Conservation (phyloP, 306 rosid species). For the Vigna nakashimae region DNA sequence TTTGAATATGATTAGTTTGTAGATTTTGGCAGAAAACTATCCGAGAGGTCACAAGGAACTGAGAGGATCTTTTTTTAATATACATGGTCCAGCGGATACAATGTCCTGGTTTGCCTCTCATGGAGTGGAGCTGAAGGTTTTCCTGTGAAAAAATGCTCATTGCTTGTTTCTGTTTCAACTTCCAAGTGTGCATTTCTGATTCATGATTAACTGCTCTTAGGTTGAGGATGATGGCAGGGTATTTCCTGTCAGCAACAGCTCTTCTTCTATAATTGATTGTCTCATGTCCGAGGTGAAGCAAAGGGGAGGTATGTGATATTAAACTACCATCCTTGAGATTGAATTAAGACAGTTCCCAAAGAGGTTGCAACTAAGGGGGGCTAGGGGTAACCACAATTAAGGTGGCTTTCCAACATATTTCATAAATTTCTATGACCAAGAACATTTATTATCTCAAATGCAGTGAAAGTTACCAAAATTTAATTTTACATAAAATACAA, state of each 20-base stretch:
- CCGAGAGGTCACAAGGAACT: slow-evolving; percentile 94
- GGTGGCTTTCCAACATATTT: neutral
- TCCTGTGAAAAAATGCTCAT: slow-evolving; percentile 40
- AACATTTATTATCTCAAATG: slow-evolving; percentile 4
- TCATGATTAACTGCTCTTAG: slow-evolving; percentile 51
- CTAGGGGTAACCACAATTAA: too few species aligned
- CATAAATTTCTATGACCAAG: neutral
- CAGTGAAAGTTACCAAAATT: neutral
- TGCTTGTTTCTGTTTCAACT: slow-evolving; percentile 38
- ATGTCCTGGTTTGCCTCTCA: slow-evolving; percentile 94
- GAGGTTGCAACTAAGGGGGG: too few species aligned
- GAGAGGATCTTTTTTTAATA: slow-evolving; percentile 82
- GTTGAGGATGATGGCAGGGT: slow-evolving; percentile 95
- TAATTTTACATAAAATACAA: neutral
- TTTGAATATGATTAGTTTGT: slow-evolving; percentile 48
- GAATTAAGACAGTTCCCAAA: too few species aligned
- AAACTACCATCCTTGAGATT: too few species aligned
- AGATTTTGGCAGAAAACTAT: slow-evolving; percentile 93
- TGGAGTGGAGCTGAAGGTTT: slow-evolving; percentile 94
- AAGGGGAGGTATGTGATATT: slow-evolving; percentile 59
- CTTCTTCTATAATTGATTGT: slow-evolving; percentile 85
- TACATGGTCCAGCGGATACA: slow-evolving; percentile 79
- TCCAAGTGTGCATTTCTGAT: slow-evolving; percentile 37
- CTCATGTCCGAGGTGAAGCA: slow-evolving; percentile 74
- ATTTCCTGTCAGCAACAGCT: slow-evolving; percentile 90